Base-by-base conservation (phyloP, 768 basidiomycete genomes). In the Leucocoprinus sp. region DNA sequence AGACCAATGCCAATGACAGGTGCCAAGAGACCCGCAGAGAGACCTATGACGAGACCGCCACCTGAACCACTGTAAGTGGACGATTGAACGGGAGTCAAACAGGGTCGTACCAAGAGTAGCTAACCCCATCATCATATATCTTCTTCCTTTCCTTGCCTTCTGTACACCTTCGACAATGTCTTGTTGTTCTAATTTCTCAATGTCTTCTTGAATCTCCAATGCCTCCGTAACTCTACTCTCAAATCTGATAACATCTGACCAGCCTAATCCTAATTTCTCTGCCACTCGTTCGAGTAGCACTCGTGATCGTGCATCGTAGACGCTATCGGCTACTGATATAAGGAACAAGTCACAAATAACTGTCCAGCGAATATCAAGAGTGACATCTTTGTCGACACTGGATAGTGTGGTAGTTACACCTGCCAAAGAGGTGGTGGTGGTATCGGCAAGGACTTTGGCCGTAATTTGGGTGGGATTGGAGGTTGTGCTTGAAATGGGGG, bases 311-410 rank as follows among this genome's bases (percentile, higher is more conserved):
- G 96, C 87, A 58, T 99, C 96, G 66, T 98, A 99, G 5, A 98
- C 93, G 50, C 88, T 92, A 62, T 99, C 96, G 4, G 95, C 96
- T 45, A 98, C 90, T 33, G 96, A 74, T 17, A 95, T 77, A 45
- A 99, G 80, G 69, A 99, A 99, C 2, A 99, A 72, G 61, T 97
- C 95, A 60, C 96, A 98, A 3, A 98, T 78, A 8, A 99, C 82
- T 2, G 96, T 99, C 93, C 95, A 99, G 44, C 96, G 87, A 50
- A 99, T 98, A 63, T 98, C 96, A 44, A 99, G 77, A 1, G 92
- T 96, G 49, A 99, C 87, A 39, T 83, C 81, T 63, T 90, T 80
- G 64, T 98, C 95, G 9, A 84, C 76, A 19, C 82, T 68, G 2
- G 90, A 90, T 17, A 97, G 75, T 0, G 80, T 74, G 2, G 86